Evolutionary conservation across 2,329 filamentous ascomycete genomes (phyloP).

Genomic region (Aspergillus fumigatiaffinis): DNA sequence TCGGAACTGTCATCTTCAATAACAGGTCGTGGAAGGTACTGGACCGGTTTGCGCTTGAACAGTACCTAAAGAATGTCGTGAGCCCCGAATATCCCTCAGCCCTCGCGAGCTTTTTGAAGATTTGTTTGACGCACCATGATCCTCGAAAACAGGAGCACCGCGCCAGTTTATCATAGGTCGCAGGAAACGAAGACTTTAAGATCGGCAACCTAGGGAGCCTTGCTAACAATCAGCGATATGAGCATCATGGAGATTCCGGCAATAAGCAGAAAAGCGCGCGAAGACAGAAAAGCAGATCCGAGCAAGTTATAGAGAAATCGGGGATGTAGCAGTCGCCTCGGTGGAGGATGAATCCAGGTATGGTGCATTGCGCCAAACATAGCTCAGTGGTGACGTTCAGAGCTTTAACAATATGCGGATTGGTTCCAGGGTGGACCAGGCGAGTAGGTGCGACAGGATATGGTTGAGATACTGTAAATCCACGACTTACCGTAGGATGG

Average conservation of each 20-base stretch:
- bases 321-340: neutral
- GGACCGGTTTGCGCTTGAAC: conserved; percentile 92
- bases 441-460: neutral
- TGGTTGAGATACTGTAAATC: neutral
- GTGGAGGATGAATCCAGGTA: neutral
- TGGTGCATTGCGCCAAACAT: neutral
- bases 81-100: conserved; percentile 9
- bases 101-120: neutral
- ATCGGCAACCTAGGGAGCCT: neutral
- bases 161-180: conserved; percentile 24
- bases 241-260: neutral
- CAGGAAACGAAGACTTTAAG: neutral
- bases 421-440: neutral
- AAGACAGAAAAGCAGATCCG: neutral
- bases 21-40: conserved; percentile 67
- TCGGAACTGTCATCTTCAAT: conserved; percentile 79
- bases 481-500: conserved; percentile 12
- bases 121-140: conserved; percentile 30
- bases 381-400: neutral
- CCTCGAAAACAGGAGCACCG: conserved; percentile 13
- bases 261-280: no score
- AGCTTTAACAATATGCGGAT: neutral
- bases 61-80: conserved; percentile 62
- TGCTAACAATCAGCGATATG: conserved; percentile 10
- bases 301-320: neutral